Evolutionary conservation across 2,329 filamentous ascomycete species (phyloP), one percentile per base, ranked within the genome.

Genomic region (Blastomyces emzantsi): DNA sequence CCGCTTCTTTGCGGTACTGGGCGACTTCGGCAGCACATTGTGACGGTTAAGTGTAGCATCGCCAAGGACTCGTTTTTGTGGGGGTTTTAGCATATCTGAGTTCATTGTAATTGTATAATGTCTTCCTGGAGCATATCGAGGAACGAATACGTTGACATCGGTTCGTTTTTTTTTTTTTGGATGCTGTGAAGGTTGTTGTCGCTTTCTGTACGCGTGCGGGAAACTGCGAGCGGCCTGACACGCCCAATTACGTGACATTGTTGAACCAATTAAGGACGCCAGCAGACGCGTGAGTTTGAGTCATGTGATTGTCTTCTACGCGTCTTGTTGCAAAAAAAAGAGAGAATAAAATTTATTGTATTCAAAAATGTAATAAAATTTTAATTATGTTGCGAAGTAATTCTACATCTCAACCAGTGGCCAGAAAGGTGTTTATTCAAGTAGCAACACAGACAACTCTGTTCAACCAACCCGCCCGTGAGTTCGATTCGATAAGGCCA

Each of bases 51-150:
- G 88, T 64, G 86, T 85, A 65, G 85, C 80, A 72, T 91, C 88
- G 67, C 83, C 86, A 59, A 91, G 80, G 70, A 88, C 85, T 72
- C 89, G 85, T 79, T 92, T 92, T 76, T 89, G 86, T 62, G 88
- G 85, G n/a, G 58, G 58, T 63, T 72, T 75, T 15, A 73, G 59
- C 43, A 73, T 68, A 36, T 76, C 73, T 72, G 78, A 75, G 64
- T 75, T 69, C 77, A 79, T 79, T 60, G 41, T 71, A n/a, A 17
- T 17, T 45, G 19, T 57, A 56, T 56, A 54, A 62, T 33, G 66
- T 66, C 69, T 70, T 65, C 55, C 66, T 64, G n/a, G 8, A 52
- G 22, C 54, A 57, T 62, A 19, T 36, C 30, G 9, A 17, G 30
- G 33, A 55, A 36, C 36, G 28, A n/a, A 19, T 3, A 30, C 28